Conservation (phyloP, 2,329 filamentous ascomycete genomes). For the Clonostachys chloroleuca region DNA sequence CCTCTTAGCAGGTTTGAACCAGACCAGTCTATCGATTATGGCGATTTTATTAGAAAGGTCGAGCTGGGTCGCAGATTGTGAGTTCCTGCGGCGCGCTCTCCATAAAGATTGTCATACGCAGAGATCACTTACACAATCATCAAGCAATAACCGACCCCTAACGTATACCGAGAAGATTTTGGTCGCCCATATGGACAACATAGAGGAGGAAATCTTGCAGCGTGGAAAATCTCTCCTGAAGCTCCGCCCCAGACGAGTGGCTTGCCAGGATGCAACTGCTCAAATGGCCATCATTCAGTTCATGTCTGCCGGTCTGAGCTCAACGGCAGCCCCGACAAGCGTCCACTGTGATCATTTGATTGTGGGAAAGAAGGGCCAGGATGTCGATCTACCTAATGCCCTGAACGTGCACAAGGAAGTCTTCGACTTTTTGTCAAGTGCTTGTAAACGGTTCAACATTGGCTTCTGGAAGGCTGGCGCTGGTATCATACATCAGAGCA, state of each 20-base stretch:
- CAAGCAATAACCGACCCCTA: slow-evolving; percentile 1
- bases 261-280: slow-evolving; percentile 8
- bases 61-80: no score
- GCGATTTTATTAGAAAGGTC: no score
- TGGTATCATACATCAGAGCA: background rate
- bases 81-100: no score
- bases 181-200: slow-evolving; percentile 2
- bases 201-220: background rate
- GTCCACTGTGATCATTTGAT: slow-evolving; percentile 7
- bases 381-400: slow-evolving; percentile 2
- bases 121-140: no score
- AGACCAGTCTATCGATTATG: no score
- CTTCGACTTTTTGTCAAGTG: background rate
- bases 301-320: slow-evolving; percentile 6
- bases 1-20: no score
- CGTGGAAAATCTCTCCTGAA: slow-evolving; percentile 2
- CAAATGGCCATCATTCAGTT: slow-evolving; percentile 9
- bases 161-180: slow-evolving; percentile 6
- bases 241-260: slow-evolving; percentile 4
- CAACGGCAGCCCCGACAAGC: slow-evolving; percentile 5
- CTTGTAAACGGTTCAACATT: background rate
- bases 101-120: no score
- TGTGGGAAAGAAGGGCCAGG: slow-evolving; percentile 1
- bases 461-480: background rate
- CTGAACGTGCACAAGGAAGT: background rate